Evolutionary conservation across 108 stramenopile genomes (phyloP).

Genomic region (Nitzschia putrida): DNA sequence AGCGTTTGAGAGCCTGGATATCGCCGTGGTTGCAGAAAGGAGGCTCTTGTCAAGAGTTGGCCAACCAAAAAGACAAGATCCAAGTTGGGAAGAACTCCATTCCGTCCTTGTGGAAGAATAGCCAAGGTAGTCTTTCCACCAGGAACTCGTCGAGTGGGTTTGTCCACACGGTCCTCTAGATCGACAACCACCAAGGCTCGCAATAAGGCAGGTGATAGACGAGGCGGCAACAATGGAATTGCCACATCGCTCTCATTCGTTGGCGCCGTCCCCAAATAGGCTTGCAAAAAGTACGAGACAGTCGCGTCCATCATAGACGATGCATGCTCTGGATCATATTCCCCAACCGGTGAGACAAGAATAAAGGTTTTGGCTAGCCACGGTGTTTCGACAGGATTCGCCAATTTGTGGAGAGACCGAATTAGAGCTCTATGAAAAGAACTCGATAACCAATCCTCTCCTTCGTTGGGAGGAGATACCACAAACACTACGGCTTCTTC

Average conservation of each 20-base stretch:
- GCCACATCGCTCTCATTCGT: background rate
- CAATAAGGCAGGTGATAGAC: slow-evolving; percentile 54
- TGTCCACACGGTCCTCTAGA: slow-evolving; percentile 22
- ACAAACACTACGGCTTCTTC: slow-evolving; percentile 81
- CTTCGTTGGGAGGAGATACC: slow-evolving; percentile 30
- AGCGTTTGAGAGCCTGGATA: slow-evolving; percentile 27
- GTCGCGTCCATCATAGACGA: slow-evolving; percentile 27
- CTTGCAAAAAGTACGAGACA: slow-evolving; percentile 44
- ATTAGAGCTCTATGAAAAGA: slow-evolving; percentile 52
- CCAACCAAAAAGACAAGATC: slow-evolving; percentile 76
- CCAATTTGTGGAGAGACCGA: slow-evolving; percentile 55
- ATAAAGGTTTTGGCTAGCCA: slow-evolving; percentile 81
- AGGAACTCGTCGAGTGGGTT: background rate
- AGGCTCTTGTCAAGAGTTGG: slow-evolving; percentile 23
- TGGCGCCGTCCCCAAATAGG: slow-evolving; percentile 41
- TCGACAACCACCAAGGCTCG: slow-evolving; percentile 67
- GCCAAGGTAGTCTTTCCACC: slow-evolving; percentile 10
- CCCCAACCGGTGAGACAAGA: slow-evolving; percentile 57
- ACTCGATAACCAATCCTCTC: slow-evolving; percentile 51
- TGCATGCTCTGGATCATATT: background rate
- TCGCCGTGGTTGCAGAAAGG: slow-evolving; percentile 14
- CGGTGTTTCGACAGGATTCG: slow-evolving; percentile 44
- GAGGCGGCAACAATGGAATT: slow-evolving; percentile 48
- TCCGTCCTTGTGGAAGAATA: slow-evolving; percentile 70
- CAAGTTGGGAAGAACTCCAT: slow-evolving; percentile 79